These are phyloP conservation scores for Leucocoprinus sp. DNA, from an alignment of 768 basidiomycete species.

Conservation along the genomic window DNA sequence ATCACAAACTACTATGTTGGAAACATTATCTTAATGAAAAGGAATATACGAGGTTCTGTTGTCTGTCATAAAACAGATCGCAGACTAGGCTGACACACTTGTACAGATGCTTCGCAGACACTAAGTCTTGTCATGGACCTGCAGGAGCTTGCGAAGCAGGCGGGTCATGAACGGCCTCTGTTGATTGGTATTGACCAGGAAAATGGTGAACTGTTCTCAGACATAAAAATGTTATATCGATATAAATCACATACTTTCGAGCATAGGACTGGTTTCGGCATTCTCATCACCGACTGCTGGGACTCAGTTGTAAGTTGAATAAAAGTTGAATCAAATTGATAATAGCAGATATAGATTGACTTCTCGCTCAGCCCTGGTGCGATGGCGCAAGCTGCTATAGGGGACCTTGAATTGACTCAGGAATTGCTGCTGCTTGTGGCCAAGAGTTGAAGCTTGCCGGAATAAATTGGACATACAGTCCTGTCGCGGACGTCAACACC, in stretches of 20 bases:
- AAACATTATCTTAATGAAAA: slow-evolving; percentile 61
- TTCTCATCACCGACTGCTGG: slow-evolving; percentile 50
- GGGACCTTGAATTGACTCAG: slow-evolving; percentile 33
- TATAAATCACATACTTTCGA: not conserved
- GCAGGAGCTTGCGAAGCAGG: slow-evolving; percentile 46
- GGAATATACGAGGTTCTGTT: slow-evolving; percentile 47
- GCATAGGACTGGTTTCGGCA: slow-evolving; percentile 57
- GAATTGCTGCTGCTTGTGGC: slow-evolving; percentile 40
- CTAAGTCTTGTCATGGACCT: slow-evolving; percentile 38
- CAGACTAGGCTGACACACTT: not conserved
- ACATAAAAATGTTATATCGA: not conserved
- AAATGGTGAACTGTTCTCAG: slow-evolving; percentile 36
- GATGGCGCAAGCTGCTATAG: slow-evolving; percentile 60
- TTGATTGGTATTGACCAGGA: slow-evolving; percentile 71
- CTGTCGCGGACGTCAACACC: slow-evolving; percentile 68
- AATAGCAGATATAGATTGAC: not conserved
- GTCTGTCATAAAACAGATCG: not conserved
- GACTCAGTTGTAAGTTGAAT: slow-evolving; percentile 62
- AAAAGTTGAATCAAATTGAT: not conserved
- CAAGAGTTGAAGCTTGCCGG: slow-evolving; percentile 51
- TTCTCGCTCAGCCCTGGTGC: slow-evolving; percentile 51
- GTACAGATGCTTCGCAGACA: slow-evolving; percentile 43
- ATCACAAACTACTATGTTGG: slow-evolving; percentile 59
- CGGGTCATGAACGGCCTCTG: slow-evolving; percentile 47
- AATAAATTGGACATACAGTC: slow-evolving; percentile 66